Conservation (phyloP, 768 basidiomycete species). For the Pleurotus pulmonarius region DNA sequence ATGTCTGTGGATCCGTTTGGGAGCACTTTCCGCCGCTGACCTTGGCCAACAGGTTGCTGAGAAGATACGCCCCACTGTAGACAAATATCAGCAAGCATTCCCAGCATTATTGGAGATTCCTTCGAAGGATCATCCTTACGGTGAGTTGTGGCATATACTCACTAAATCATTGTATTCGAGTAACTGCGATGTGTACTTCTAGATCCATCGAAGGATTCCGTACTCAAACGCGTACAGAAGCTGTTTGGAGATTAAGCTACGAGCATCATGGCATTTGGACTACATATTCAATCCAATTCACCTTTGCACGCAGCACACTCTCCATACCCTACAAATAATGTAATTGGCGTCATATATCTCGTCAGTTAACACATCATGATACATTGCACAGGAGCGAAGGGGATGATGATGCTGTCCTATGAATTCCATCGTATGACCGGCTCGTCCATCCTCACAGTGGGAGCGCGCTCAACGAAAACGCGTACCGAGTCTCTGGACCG, state of each 20-base stretch:
- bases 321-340: not conserved
- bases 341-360: not conserved
- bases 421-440: constrained; percentile 64
- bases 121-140: constrained; percentile 97
- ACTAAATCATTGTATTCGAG: not conserved
- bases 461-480: constrained; percentile 65
- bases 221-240: constrained; percentile 95
- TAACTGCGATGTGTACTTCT: constrained; percentile 8
- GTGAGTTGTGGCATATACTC: constrained; percentile 37
- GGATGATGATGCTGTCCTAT: constrained; percentile 21
- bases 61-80: constrained; percentile 92
- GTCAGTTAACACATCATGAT: not conserved
- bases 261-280: not conserved
- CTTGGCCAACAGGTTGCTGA: constrained; percentile 76
- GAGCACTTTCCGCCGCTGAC: constrained; percentile 1
- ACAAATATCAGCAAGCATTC: constrained; percentile 94
- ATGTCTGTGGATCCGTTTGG: constrained; percentile 51
- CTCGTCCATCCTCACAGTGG: constrained; percentile 68
- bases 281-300: not conserved
- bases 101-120: constrained; percentile 97
- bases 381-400: not conserved
- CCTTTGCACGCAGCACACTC: not conserved
- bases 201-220: constrained; percentile 96
- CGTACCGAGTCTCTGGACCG: constrained; percentile 57
- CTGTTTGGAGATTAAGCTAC: constrained; percentile 79